These are phyloP conservation scores for Fusarium verrucosum DNA, from an alignment of 2,329 filamentous ascomycete genomes.

Conservation along the genomic window DNA sequence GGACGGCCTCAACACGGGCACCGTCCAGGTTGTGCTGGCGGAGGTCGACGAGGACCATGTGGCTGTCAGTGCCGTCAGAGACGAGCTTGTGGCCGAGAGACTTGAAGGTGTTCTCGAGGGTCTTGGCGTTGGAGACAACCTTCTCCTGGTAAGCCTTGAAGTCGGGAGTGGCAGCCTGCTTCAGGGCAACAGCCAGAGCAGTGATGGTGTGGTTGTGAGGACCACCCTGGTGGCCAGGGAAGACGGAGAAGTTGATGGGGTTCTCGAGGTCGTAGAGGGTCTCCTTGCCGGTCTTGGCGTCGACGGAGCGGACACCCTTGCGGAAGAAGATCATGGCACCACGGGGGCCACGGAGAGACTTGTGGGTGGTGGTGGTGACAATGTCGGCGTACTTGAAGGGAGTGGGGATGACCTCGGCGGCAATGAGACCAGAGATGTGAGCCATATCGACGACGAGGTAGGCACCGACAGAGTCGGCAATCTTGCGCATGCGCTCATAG, in stretches of 20 bases:
- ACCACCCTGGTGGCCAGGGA: slow-evolving; percentile 97
- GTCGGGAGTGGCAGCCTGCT: slow-evolving; percentile 89
- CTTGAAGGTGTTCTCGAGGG: slow-evolving; percentile 86
- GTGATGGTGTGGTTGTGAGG: slow-evolving; percentile 99
- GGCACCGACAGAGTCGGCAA: slow-evolving; percentile 90
- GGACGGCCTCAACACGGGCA: slow-evolving; percentile 92
- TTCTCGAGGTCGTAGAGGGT: slow-evolving; percentile 91
- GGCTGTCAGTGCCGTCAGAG: slow-evolving; percentile 94
- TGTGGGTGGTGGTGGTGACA: slow-evolving; percentile 98
- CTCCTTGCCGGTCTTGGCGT: slow-evolving; percentile 91
- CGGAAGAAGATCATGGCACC: slow-evolving; percentile 99
- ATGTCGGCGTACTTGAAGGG: slow-evolving; percentile 94
- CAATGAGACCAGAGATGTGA: slow-evolving; percentile 96
- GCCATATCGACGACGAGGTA: slow-evolving; percentile 99
- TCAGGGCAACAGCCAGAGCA: slow-evolving; percentile 90
- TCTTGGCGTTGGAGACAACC: slow-evolving; percentile 92
- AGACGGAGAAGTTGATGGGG: slow-evolving; percentile 98
- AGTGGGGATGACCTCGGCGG: slow-evolving; percentile 90
- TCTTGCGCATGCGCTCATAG: slow-evolving; percentile 94
- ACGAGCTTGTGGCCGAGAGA: slow-evolving; percentile 92
- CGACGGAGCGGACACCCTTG: slow-evolving; percentile 90
- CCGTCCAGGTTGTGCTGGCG: slow-evolving; percentile 88
- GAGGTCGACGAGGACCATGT: slow-evolving; percentile 95
- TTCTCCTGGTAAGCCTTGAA: slow-evolving; percentile 95
- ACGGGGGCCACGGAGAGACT: slow-evolving; percentile 95